A percentile compares a stretch with the other conserved stretches of the same genome.
These are phyloP conservation scores for Carallia brachiata DNA, from an alignment of 345 rosid genomes.

Conservation along the genomic window DNA sequence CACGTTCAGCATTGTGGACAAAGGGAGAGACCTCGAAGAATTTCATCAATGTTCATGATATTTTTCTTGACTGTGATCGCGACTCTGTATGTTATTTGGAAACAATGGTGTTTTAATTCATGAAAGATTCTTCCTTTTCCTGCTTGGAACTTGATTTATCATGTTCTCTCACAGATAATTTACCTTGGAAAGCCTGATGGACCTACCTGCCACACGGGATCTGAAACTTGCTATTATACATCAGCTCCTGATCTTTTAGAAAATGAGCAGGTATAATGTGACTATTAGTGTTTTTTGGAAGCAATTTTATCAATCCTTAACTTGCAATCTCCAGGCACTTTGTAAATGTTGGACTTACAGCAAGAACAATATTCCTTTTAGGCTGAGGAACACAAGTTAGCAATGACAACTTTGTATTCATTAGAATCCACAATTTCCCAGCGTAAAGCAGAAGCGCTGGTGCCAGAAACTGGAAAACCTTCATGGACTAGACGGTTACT, in stretches of 20 bases:
- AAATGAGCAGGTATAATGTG: slow-evolving; percentile 42
- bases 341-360: neutral
- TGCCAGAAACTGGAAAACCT: slow-evolving; percentile 55
- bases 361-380: slow-evolving; percentile 21
- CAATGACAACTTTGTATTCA: slow-evolving; percentile 58
- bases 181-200: slow-evolving; percentile 93
- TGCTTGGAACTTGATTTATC: slow-evolving; percentile 9
- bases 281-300: neutral
- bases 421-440: slow-evolving; percentile 66
- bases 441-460: slow-evolving; percentile 58
- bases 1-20: slow-evolving; percentile 83
- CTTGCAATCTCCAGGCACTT: neutral
- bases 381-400: slow-evolving; percentile 52
- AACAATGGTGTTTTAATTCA: slow-evolving; percentile 2
- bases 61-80: slow-evolving; percentile 74
- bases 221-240: slow-evolving; percentile 82
- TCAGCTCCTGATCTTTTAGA: slow-evolving; percentile 46
- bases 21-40: slow-evolving; percentile 92
- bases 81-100: slow-evolving; percentile 63
- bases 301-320: neutral
- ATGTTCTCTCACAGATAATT: slow-evolving; percentile 53
- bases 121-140: neutral
- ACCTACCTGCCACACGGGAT: slow-evolving; percentile 92
- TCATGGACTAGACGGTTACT: slow-evolving; percentile 74
- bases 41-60: slow-evolving; percentile 69